Evolutionary conservation across 2,329 filamentous ascomycete species (phyloP).

Genomic region (Aureobasidium zeae): DNA sequence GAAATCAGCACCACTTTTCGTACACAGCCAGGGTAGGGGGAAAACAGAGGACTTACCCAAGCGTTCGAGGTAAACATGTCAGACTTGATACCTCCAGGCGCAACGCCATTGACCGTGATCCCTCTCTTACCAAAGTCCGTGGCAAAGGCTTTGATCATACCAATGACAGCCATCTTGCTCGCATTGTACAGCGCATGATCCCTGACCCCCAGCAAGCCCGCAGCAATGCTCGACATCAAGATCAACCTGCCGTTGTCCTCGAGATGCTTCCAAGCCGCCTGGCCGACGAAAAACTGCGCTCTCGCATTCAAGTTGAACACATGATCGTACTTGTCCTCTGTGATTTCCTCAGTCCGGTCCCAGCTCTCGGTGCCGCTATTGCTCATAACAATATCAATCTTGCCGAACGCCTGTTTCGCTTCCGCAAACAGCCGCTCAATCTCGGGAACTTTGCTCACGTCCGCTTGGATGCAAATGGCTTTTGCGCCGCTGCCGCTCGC

Average conservation of each 20-base stretch:
- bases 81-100: slow-evolving; percentile 63
- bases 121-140: slow-evolving; percentile 60
- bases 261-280: slow-evolving; percentile 63
- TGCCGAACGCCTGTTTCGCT: slow-evolving; percentile 34
- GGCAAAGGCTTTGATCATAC: slow-evolving; percentile 61
- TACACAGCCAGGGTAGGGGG: not conserved
- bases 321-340: slow-evolving; percentile 62
- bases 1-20: not conserved
- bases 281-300: slow-evolving; percentile 69
- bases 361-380: slow-evolving; percentile 55
- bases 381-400: slow-evolving; percentile 43
- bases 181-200: slow-evolving; percentile 65
- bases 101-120: slow-evolving; percentile 64
- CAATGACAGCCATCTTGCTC: slow-evolving; percentile 63
- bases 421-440: slow-evolving; percentile 49
- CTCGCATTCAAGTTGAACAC: slow-evolving; percentile 60
- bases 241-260: slow-evolving; percentile 62
- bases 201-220: slow-evolving; percentile 55
- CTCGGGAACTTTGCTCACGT: slow-evolving; percentile 45
- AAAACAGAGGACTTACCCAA: slow-evolving; percentile 18
- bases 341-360: slow-evolving; percentile 58
- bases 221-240: slow-evolving; percentile 65
- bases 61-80: slow-evolving; percentile 55
- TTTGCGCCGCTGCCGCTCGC: slow-evolving; percentile 40
- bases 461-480: slow-evolving; percentile 51